Conservation (phyloP, 2,329 filamentous ascomycete genomes). For the Alternaria gaisen region DNA sequence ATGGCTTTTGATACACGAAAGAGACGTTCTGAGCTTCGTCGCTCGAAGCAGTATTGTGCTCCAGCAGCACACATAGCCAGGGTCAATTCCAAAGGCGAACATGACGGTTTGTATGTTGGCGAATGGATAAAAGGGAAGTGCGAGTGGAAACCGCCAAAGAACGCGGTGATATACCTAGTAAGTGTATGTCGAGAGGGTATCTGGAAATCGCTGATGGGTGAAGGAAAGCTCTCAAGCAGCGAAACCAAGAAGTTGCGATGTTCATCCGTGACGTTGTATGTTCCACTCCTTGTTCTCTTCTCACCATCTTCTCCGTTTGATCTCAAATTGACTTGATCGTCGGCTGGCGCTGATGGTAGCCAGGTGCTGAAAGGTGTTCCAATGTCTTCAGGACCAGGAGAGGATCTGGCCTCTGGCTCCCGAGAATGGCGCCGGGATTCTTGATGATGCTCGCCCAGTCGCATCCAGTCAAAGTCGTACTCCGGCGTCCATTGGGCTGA, state of each 20-base stretch:
- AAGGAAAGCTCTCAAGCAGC: constrained; percentile 28
- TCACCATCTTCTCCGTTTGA: constrained; percentile 31
- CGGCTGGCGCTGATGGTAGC: constrained; percentile 40
- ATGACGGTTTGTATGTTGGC: constrained; percentile 43
- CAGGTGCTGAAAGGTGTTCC: constrained; percentile 44
- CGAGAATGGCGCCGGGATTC: constrained; percentile 29
- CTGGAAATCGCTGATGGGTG: constrained; percentile 36
- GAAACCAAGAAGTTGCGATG: constrained; percentile 35
- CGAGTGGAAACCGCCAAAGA: constrained; percentile 44
- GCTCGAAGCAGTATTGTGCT: constrained; percentile 48
- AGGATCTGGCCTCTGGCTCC: constrained; percentile 25
- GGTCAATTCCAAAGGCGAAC: constrained; percentile 43
- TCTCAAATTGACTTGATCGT: constrained; percentile 37
- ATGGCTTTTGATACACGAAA: constrained; percentile 43
- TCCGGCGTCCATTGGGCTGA: constrained; percentile 45
- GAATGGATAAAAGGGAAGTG: constrained; percentile 48
- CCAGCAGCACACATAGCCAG: constrained; percentile 46
- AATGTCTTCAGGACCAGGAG: constrained; percentile 38
- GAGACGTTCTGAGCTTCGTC: constrained; percentile 38
- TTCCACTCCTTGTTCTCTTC: constrained; percentile 28
- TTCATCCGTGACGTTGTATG: constrained; percentile 39
- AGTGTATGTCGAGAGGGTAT: constrained; percentile 43
- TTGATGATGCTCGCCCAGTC: constrained; percentile 27
- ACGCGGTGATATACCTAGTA: constrained; percentile 43
- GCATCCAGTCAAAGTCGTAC: constrained; percentile 42